Evolutionary conservation across 352 stramenopile species (phyloP).

Genomic region (Globisporangium viniferum): DNA sequence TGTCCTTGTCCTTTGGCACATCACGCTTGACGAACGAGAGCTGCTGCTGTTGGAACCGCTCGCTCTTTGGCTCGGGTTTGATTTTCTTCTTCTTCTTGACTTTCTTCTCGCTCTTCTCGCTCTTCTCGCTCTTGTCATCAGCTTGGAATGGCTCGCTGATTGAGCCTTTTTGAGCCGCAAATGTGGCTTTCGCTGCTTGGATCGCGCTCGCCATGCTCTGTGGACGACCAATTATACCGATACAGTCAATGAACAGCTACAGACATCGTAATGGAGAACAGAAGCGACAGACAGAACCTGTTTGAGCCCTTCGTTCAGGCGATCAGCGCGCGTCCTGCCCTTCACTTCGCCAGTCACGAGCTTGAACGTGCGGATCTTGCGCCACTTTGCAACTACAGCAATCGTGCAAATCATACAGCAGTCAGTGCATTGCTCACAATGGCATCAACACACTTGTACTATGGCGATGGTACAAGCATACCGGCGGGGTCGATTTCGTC

Average conservation of each 20-base stretch:
- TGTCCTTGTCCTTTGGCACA: neutral
- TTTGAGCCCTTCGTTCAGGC: slow-evolving; percentile 52
- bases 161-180: neutral
- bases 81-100: slow-evolving; percentile 4
- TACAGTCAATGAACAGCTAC: neutral
- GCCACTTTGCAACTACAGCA: slow-evolving; percentile 55
- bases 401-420: neutral
- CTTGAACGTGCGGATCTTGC: slow-evolving; percentile 71
- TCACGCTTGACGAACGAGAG: slow-evolving; percentile 9
- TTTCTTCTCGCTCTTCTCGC: neutral
- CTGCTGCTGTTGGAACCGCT: slow-evolving; percentile 15
- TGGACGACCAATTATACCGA: neutral
- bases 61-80: neutral
- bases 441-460: neutral
- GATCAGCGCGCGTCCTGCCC: slow-evolving; percentile 51
- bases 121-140: neutral
- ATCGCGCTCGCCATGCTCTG: slow-evolving; percentile 18
- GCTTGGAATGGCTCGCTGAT: neutral
- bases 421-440: neutral
- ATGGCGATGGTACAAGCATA: slow-evolving; percentile 14
- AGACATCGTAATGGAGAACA: neutral
- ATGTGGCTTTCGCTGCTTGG: slow-evolving; percentile 5
- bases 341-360: slow-evolving; percentile 60
- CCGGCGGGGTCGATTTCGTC: slow-evolving; percentile 40
- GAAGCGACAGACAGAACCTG: slow-evolving; percentile 19